These are phyloP conservation scores for Mrakiaceae sp. DNA, from an alignment of 1,284 basidiomycete species.

Conservation along the genomic window DNA sequence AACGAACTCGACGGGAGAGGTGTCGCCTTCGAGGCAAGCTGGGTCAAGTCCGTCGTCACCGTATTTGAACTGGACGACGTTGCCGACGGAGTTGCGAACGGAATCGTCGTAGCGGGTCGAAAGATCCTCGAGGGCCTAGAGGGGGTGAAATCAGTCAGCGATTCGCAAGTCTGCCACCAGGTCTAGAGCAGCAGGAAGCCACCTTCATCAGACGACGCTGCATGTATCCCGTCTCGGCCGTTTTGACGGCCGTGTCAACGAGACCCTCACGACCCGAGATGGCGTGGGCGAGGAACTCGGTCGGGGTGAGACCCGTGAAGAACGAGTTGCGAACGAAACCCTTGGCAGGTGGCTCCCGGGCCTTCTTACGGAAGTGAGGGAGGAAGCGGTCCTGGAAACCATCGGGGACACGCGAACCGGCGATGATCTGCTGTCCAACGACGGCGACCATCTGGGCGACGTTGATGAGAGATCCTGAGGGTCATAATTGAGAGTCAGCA, in stretches of 20 bases:
- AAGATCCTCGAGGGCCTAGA: slow-evolving; percentile 77
- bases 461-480: slow-evolving; percentile 88
- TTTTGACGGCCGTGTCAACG: slow-evolving; percentile 99
- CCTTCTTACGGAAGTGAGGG: slow-evolving; percentile 97
- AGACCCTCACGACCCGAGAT: slow-evolving; percentile 97
- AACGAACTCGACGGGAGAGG: slow-evolving; percentile 79
- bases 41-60: slow-evolving; percentile 97
- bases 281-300: slow-evolving; percentile 97
- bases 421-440: slow-evolving; percentile 98
- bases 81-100: slow-evolving; percentile 91
- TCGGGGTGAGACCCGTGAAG: slow-evolving; percentile 85
- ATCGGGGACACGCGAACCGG: slow-evolving; percentile 94
- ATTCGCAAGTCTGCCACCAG: not conserved
- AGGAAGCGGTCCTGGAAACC: slow-evolving; percentile 98
- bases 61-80: slow-evolving; percentile 95
- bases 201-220: slow-evolving; percentile 93
- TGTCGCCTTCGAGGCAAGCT: slow-evolving; percentile 87
- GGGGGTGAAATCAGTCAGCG: not conserved
- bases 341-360: slow-evolving; percentile 91
- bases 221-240: slow-evolving; percentile 99
- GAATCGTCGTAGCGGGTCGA: slow-evolving; percentile 94
- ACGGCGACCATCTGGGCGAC: slow-evolving; percentile 99
- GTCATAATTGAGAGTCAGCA: not conserved
- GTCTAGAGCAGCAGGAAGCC: not conserved
- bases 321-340: slow-evolving; percentile 98